Evolutionary conservation across 176 grass and related monocot genomes (phyloP), one percentile per base, ranked within the genome.

Genomic region (Carex kokanica): DNA sequence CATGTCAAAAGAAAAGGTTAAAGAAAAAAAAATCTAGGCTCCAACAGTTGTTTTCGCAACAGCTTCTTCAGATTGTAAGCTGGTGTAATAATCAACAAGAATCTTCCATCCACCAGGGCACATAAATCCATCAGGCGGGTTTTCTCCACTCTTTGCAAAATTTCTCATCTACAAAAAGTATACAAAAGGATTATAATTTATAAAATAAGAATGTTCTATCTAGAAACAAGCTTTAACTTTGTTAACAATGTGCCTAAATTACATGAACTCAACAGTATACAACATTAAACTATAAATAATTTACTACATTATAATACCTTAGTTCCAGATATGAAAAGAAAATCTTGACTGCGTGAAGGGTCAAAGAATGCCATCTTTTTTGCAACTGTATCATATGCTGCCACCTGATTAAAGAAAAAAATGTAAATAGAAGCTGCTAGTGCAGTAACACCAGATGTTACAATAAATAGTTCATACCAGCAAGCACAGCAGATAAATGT

Each of bases 331-430:
- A 98, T 98, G 86, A 98, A 98, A 24, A 98, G 83, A 59, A 98
- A 98, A 56, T 98, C 93, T 88, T 95, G 86, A 83, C 87, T 84
- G 5, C 93, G 96, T 38, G 93, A 90, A 70, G 96, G 93, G 59
- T 98, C 96, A 52, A 98, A 98, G 78, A 98, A 98, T 9, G 96
- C 91, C 93, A 98, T 98, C 87, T 98, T 86, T 69, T 93, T 89
- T 40, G 89, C 91, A 29, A 89, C 83, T 8, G 84, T 88, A 67
- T 98, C 93, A 49, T 98, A 98, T 0, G 96, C 93, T 62, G 93
- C 96, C 9, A 98, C 96, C 96, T 98, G 6, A 24, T 52, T 25
- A 60, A 74, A 36, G 13, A 75, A 20, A 52, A 52, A 81, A n/a
- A 78, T 27, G 62, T 84, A 72, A 85, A 67, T 27, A 67, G 17